Percentiles rank a stretch among this genome's conserved stretches.
Evolutionary conservation across 2,329 filamentous ascomycete genomes (phyloP).

Genomic region (Madurella mycetomatis): DNA sequence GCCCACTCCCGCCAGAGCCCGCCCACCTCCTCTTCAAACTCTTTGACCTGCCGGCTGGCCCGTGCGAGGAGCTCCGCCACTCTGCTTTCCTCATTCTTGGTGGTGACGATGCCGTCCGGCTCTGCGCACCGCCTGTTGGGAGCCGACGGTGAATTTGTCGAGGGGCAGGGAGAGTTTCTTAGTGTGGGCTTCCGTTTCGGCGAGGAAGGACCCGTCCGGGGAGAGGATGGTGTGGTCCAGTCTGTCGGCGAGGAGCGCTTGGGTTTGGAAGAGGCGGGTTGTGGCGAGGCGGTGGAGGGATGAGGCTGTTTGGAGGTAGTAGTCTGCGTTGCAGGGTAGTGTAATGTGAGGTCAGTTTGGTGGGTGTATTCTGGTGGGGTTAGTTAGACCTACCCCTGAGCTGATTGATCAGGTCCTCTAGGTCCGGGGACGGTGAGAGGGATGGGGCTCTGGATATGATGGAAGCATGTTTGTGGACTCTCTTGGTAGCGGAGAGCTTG

Average conservation of each 20-base stretch:
- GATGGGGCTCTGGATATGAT: not conserved
- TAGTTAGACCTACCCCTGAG: constrained; percentile 12
- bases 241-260: constrained; percentile 5
- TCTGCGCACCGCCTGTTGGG: not conserved
- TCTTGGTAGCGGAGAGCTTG: not conserved
- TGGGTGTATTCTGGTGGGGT: not conserved
- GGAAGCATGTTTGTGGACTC: not conserved
- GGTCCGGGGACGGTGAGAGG: constrained; percentile 7
- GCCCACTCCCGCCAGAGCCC: constrained; percentile 20
- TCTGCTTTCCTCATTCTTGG: not conserved
- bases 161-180: constrained; percentile 12
- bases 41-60: constrained; percentile 4
- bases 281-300: constrained; percentile 13
- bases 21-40: constrained; percentile 14
- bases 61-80: constrained; percentile 11
- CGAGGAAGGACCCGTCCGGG: constrained; percentile 14
- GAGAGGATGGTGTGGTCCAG: not conserved
- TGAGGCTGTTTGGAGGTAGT: constrained; percentile 18
- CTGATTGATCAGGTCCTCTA: constrained; percentile 16
- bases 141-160: constrained; percentile 13
- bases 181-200: constrained; percentile 4
- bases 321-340: constrained; percentile 5
- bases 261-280: constrained; percentile 11
- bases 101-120: not conserved
- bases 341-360: not conserved